Percentiles rank a stretch among this genome's conserved stretches.
phyloP scores from a whole-genome alignment of 1,139 yeast genomes.

The Pichia sp. region DNA sequence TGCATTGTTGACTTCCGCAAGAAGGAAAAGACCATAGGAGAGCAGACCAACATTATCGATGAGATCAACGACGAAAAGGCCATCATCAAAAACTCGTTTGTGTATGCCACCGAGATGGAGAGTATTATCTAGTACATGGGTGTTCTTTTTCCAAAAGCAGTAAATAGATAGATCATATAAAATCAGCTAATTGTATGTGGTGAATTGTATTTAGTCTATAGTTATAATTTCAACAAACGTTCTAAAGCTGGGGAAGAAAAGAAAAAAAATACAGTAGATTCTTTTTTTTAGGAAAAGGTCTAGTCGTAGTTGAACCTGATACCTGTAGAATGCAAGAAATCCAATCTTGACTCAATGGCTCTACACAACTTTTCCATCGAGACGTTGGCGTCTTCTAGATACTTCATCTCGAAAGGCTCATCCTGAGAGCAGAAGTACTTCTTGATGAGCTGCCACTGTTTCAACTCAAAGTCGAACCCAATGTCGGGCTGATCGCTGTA shows the following conservation, averaged over 20 bases:
- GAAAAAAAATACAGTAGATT: too few relatives aligned
- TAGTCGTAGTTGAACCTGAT: neutral
- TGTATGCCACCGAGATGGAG: slow-evolving; percentile 83
- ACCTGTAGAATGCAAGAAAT: slow-evolving; percentile 18
- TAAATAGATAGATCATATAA: neutral
- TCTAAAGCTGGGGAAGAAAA: neutral
- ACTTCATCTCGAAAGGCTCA: slow-evolving; percentile 26
- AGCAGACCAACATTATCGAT: slow-evolving; percentile 18
- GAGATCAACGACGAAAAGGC: slow-evolving; percentile 40
- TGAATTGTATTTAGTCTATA: neutral
- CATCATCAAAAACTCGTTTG: slow-evolving; percentile 61
- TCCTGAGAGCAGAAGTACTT: slow-evolving; percentile 33
- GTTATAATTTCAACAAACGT: neutral
- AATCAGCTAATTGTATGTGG: neutral
- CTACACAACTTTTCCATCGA: slow-evolving; percentile 25
- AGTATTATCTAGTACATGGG: slow-evolving; percentile 57
- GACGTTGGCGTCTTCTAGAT: slow-evolving; percentile 25
- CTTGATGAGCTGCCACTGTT: slow-evolving; percentile 35
- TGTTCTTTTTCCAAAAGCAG: neutral
- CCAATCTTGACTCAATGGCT: slow-evolving; percentile 25
- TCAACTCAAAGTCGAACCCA: slow-evolving; percentile 52
- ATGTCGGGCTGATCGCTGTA: slow-evolving; percentile 42
- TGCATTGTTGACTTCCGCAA: slow-evolving; percentile 58
- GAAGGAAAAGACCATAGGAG: slow-evolving; percentile 23
- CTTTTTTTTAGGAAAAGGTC: neutral